Conservation (phyloP, 345 rosid genomes). For the Arabidopsis thaliana region TAIR10.1 NC_003076.8:18285501-18286000, state of each 20-base stretch:
- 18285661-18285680: conserved; percentile 35
- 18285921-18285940: conserved; percentile 34
- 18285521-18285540: conserved; percentile 26
- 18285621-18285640: not conserved
- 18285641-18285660: conserved; percentile 9
- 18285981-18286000: conserved; percentile 17
- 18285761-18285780: conserved; percentile 30
- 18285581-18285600: conserved; percentile 30
- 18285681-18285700: conserved; percentile 22
- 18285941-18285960: conserved; percentile 12
- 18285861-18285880: too few species aligned
- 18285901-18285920: conserved; percentile 10
- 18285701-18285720: not conserved
- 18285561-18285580: conserved; percentile 19
- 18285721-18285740: conserved; percentile 29
- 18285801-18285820: conserved; percentile 27
- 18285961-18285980: conserved; percentile 21
- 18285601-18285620: conserved; percentile 27
- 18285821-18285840: conserved; percentile 33
- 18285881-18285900: too few species aligned
- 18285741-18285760: conserved; percentile 27
- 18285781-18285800: conserved; percentile 21
- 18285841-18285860: not conserved
- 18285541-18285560: conserved; percentile 18
- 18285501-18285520: conserved; percentile 19